A percentile compares a stretch with the other conserved stretches of the same genome.
These are phyloP conservation scores for Vaccinium vitisidaea DNA, from an alignment of 148 eudicot species.

Conservation along the genomic window DNA sequence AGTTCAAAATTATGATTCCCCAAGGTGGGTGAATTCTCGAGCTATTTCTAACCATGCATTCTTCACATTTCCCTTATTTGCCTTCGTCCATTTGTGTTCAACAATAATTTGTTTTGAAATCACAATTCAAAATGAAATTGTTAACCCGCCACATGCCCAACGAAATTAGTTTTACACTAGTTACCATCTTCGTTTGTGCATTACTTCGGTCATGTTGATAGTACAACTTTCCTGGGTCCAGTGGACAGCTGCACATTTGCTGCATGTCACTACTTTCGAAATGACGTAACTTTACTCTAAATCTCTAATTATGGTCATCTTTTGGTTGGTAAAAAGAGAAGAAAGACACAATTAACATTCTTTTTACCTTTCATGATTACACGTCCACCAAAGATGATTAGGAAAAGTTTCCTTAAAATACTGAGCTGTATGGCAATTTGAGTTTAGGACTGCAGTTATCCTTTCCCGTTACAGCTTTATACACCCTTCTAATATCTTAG, in stretches of 20 bases:
- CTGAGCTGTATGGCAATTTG: not conserved
- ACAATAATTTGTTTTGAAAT: not conserved
- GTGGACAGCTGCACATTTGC: not conserved
- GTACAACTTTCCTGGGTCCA: not conserved
- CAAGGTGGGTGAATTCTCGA: slow-evolving; percentile 65
- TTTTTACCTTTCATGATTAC: not conserved
- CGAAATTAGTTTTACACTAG: too few species aligned
- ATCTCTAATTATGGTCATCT: not conserved
- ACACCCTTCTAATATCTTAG: not conserved
- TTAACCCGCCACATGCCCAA: not conserved
- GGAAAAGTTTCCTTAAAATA: not conserved
- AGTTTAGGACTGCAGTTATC: not conserved
- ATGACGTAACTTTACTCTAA: not conserved
- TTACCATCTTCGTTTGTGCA: not conserved
- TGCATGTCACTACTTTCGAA: not conserved
- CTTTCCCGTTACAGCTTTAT: not conserved
- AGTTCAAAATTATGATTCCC: slow-evolving; percentile 72
- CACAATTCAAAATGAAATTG: not conserved
- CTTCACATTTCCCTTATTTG: not conserved
- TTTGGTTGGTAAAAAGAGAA: not conserved
- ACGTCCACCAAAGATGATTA: not conserved
- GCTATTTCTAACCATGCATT: not conserved
- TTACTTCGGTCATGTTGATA: not conserved
- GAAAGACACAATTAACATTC: not conserved
- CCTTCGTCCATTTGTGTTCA: not conserved